These are phyloP conservation scores for Exidia glandulosa DNA, from an alignment of 768 basidiomycete species.

Conservation along the genomic window DNA sequence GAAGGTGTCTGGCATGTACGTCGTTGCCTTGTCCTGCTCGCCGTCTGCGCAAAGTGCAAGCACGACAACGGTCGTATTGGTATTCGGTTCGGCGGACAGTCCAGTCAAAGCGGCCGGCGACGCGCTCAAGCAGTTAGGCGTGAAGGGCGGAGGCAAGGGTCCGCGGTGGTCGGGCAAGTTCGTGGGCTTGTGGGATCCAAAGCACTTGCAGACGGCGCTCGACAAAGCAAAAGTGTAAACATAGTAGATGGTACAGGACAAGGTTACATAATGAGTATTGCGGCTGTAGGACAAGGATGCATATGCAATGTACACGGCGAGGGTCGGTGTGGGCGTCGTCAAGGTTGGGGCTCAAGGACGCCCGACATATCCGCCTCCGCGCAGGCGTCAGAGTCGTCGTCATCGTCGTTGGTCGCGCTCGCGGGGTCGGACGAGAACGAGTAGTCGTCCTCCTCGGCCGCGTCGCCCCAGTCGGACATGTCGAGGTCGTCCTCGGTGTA, in stretches of 20 bases:
- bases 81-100: slow-evolving; percentile 44
- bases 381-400: neutral
- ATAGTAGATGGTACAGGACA: neutral
- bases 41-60: slow-evolving; percentile 41
- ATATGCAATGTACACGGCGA: neutral
- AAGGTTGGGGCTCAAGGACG: slow-evolving; percentile 4
- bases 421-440: neutral
- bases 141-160: slow-evolving; percentile 76
- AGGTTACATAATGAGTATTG: neutral
- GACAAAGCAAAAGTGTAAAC: neutral
- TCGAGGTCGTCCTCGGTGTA: slow-evolving; percentile 32
- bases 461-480: slow-evolving; percentile 18
- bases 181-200: slow-evolving; percentile 49
- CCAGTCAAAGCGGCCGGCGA: slow-evolving; percentile 48
- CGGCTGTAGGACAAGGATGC: neutral
- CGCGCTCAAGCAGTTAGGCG: slow-evolving; percentile 39
- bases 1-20: slow-evolving; percentile 22
- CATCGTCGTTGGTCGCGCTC: neutral
- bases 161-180: slow-evolving; percentile 67
- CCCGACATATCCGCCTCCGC: too few relatives aligned
- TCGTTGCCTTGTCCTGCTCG: slow-evolving; percentile 51
- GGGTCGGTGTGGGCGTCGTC: neutral
- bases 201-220: too few relatives aligned
- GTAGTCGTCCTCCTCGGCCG: slow-evolving; percentile 22
- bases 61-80: slow-evolving; percentile 44